Conservation (phyloP, 2,329 filamentous ascomycete genomes). For the Phialemoniopsis sp. region DNA sequence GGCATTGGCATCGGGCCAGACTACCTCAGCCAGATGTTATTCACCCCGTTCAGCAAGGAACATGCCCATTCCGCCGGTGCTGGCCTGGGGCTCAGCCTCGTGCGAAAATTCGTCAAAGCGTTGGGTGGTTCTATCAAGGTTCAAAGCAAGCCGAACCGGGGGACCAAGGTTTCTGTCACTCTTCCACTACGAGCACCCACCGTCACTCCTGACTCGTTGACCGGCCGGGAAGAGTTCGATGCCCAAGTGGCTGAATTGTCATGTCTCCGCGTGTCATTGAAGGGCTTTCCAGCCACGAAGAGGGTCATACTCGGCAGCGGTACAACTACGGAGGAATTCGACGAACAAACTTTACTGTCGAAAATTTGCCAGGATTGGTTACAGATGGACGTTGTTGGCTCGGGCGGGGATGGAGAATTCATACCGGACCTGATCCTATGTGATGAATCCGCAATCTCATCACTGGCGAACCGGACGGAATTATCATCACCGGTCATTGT, state of each 20-base stretch:
- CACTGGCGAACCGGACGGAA: too few species aligned
- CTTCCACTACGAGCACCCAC: constrained; percentile 6
- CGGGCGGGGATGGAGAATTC: too few species aligned
- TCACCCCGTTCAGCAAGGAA: constrained; percentile 61
- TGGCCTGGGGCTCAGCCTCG: constrained; percentile 62
- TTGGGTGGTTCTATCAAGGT: constrained; percentile 56
- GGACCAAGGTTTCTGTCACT: constrained; percentile 16
- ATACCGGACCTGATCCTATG: constrained; percentile 19
- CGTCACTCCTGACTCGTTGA: constrained; percentile 12
- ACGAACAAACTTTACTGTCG: not conserved
- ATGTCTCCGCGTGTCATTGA: too few species aligned
- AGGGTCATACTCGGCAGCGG: too few species aligned
- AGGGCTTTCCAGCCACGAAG: too few species aligned
- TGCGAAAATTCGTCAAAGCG: constrained; percentile 53
- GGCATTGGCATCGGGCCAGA: constrained; percentile 62
- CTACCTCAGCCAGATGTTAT: constrained; percentile 55
- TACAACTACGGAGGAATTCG: not conserved
- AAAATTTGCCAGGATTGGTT: too few species aligned
- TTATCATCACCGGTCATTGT: constrained; percentile 6
- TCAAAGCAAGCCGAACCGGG: constrained; percentile 31
- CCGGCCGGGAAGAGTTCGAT: constrained; percentile 14
- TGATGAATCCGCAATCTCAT: too few species aligned
- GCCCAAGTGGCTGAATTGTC: too few species aligned
- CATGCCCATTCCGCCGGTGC: constrained; percentile 55
- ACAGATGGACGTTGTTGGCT: constrained; percentile 8